phyloP scores from a whole-genome alignment of 2,329 filamentous ascomycete species.

The Fusarium nematophilum region DNA sequence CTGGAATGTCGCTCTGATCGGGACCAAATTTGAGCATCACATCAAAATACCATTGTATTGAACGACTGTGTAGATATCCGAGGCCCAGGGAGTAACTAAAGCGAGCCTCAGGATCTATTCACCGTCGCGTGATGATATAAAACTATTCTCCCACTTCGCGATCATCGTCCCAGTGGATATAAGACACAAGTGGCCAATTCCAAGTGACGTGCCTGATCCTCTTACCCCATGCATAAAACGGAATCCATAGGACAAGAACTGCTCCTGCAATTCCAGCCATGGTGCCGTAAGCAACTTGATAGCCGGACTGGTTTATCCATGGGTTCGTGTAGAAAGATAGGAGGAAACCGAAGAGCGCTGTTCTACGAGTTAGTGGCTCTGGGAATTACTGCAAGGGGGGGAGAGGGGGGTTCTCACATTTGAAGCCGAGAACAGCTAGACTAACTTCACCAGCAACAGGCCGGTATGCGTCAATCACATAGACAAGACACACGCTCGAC shows the following conservation, averaged over 20 bases:
- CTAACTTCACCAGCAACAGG: slow-evolving; percentile 67
- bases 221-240: slow-evolving; percentile 65
- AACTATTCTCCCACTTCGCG: slow-evolving; percentile 65
- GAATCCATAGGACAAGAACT: slow-evolving; percentile 60
- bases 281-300: slow-evolving; percentile 62
- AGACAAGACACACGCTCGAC: slow-evolving; percentile 67
- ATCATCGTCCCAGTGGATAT: slow-evolving; percentile 63
- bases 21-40: too few species aligned
- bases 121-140: too few species aligned
- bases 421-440: slow-evolving; percentile 65
- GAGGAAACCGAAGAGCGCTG: slow-evolving; percentile 67
- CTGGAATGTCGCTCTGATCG: too few species aligned
- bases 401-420: slow-evolving; percentile 54
- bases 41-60: too few species aligned
- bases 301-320: slow-evolving; percentile 64
- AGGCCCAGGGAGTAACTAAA: too few species aligned
- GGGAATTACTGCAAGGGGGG: neutral
- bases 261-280: slow-evolving; percentile 66
- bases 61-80: too few species aligned
- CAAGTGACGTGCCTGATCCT: slow-evolving; percentile 58
- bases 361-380: slow-evolving; percentile 12
- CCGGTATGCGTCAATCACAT: slow-evolving; percentile 68
- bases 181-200: slow-evolving; percentile 59
- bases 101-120: too few species aligned
- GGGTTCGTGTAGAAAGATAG: slow-evolving; percentile 71